Conservation (phyloP, 176 grass and related monocot species). For the Thinopyrum elongatum region DNA sequence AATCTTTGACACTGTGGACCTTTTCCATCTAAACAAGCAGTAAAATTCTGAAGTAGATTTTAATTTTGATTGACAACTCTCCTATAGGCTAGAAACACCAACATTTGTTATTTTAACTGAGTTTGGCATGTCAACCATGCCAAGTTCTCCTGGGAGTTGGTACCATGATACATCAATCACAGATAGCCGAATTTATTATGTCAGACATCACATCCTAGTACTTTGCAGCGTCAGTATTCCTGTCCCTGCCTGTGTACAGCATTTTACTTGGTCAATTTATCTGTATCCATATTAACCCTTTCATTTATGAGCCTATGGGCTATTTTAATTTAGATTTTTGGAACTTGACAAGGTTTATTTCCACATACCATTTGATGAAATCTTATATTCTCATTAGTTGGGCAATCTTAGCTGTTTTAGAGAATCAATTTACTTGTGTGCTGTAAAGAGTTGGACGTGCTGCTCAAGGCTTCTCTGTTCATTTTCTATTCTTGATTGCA, state of each 20-base stretch:
- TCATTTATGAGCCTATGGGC: neutral
- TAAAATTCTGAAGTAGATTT: neutral
- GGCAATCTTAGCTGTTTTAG: neutral
- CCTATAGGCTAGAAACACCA: neutral
- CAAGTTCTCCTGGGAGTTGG: neutral
- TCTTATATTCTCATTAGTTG: neutral
- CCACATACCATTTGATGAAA: neutral
- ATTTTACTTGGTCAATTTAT: neutral
- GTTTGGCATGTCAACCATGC: neutral
- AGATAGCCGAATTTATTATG: neutral
- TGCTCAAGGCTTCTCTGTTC: neutral
- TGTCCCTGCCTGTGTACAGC: neutral
- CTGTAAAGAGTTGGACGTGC: neutral
- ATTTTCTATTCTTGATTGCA: constrained; percentile 34
- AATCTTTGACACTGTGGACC: neutral
- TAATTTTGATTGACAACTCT: neutral
- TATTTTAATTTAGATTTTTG: neutral
- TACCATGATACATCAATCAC: neutral
- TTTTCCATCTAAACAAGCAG: neutral
- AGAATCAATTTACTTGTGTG: neutral
- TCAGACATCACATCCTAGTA: neutral
- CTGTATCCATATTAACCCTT: neutral
- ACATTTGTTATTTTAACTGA: neutral
- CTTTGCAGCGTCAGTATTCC: neutral
- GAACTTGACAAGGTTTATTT: neutral